Evolutionary conservation across 208 protist species (phyloP).

Genomic region (Hexamita inflata): DNA sequence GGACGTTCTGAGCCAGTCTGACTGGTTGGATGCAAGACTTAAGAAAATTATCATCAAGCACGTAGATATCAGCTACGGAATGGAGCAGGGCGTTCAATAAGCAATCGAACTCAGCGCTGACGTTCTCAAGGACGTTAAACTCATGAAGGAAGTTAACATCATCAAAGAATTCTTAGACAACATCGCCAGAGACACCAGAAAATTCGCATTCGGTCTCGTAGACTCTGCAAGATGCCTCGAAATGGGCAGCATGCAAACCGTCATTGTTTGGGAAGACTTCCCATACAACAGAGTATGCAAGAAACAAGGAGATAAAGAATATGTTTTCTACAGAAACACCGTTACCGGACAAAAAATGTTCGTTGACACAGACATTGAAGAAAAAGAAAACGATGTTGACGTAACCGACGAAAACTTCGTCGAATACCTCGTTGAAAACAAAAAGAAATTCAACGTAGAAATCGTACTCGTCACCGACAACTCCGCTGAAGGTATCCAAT

Average conservation of each 20-base stretch:
- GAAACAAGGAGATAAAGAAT: too few species aligned
- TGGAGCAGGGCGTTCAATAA: conserved; percentile 97
- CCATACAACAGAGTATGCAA: not conserved
- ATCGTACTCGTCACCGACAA: conserved; percentile 66
- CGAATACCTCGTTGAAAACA: conserved; percentile 95
- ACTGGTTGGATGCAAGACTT: conserved; percentile 88
- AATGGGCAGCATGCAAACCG: conserved; percentile 81
- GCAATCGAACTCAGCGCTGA: conserved; percentile 92
- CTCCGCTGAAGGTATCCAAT: conserved; percentile 77
- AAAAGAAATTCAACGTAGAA: conserved; percentile 75
- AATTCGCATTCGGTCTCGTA: conserved; percentile 91
- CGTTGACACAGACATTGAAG: too few species aligned
- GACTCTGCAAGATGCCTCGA: conserved; percentile 82
- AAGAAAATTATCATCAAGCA: conserved; percentile 29
- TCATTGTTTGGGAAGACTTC: conserved; percentile 86
- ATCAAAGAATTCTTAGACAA: conserved; percentile 91
- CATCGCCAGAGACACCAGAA: conserved; percentile 73
- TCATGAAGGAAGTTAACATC: conserved; percentile 97
- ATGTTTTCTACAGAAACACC: too few species aligned
- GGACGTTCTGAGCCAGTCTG: conserved; percentile 78
- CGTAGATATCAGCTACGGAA: conserved; percentile 93
- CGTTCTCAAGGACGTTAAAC: conserved; percentile 82
- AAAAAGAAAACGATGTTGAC: too few species aligned
- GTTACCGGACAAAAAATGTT: too few species aligned
- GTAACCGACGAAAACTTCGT: conserved; percentile 68